Conservation (phyloP, 805 yeast species). For the Nakazawaea anatomiae region DNA sequence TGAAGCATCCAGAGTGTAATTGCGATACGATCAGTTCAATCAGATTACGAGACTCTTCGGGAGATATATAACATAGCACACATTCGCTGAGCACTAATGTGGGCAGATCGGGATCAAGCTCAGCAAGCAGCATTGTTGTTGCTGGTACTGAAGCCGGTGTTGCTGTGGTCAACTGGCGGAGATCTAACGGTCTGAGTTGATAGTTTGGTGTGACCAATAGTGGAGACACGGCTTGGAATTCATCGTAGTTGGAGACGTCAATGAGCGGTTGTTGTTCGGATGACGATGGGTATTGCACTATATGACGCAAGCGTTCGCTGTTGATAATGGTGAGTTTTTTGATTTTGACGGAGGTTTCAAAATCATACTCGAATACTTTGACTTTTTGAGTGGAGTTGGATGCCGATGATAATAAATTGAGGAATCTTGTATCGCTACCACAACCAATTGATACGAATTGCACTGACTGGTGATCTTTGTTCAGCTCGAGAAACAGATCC, state of each 20-base stretch:
- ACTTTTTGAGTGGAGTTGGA: conserved; percentile 17
- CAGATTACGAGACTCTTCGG: conserved; percentile 39
- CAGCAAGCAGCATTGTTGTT: neutral
- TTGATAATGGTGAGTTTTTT: conserved; percentile 44
- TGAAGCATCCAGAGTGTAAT: conserved; percentile 24
- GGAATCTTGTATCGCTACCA: conserved; percentile 72
- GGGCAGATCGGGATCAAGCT: conserved; percentile 33
- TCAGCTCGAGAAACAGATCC: conserved; percentile 28
- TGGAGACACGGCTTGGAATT: conserved; percentile 20
- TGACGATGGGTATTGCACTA: conserved; percentile 17
- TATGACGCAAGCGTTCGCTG: conserved; percentile 21
- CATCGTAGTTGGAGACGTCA: conserved; percentile 6
- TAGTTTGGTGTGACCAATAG: conserved; percentile 36
- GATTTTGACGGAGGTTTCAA: conserved; percentile 43
- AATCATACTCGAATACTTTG: conserved; percentile 58
- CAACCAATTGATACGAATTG: conserved; percentile 73
- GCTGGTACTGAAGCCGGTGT: too few species aligned
- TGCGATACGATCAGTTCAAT: conserved; percentile 33
- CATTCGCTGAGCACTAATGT: conserved; percentile 70
- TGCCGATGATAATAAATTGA: conserved; percentile 31
- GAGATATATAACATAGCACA: conserved; percentile 64
- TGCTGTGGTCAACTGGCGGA: conserved; percentile 29
- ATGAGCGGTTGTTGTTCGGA: conserved; percentile 15
- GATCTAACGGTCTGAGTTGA: conserved; percentile 49
- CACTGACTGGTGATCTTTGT: conserved; percentile 19